Percentiles rank a stretch among this genome's conserved stretches.
These are phyloP conservation scores for Boletellus ananas DNA, from an alignment of 768 basidiomycete genomes.

Conservation along the genomic window DNA sequence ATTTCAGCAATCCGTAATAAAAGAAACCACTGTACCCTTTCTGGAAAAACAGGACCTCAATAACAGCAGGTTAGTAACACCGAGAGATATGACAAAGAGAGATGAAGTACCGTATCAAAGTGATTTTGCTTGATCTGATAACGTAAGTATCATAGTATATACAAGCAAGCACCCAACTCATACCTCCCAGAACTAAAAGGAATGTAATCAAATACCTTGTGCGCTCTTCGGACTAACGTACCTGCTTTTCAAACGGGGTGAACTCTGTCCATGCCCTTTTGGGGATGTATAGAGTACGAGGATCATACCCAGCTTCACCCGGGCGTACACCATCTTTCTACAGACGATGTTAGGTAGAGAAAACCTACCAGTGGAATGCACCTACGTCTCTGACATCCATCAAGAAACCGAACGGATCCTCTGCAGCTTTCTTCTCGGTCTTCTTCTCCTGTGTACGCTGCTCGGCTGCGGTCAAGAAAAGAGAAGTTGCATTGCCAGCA, in stretches of 20 bases:
- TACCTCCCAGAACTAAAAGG: slow-evolving; percentile 68
- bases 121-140: slow-evolving; percentile 93
- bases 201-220: background rate
- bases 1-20: background rate
- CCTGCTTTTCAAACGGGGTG: slow-evolving; percentile 95
- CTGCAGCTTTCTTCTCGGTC: slow-evolving; percentile 74
- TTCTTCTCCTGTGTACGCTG: slow-evolving; percentile 71
- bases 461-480: slow-evolving; percentile 83
- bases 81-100: slow-evolving; percentile 8
- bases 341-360: background rate
- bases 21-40: slow-evolving; percentile 64
- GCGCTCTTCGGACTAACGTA: slow-evolving; percentile 19
- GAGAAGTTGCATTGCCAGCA: slow-evolving; percentile 30
- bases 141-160: slow-evolving; percentile 4
- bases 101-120: slow-evolving; percentile 73
- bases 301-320: slow-evolving; percentile 85
- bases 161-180: slow-evolving; percentile 18
- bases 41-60: slow-evolving; percentile 90
- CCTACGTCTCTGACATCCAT: slow-evolving; percentile 66
- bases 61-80: slow-evolving; percentile 8
- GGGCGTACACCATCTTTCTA: slow-evolving; percentile 81
- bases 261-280: slow-evolving; percentile 72
- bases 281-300: slow-evolving; percentile 82
- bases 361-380: background rate
- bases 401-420: slow-evolving; percentile 76